Evolutionary conservation across 257 asterid genomes (phyloP), one percentile per base, ranked within the genome.

Genomic region (Plantago ovata): DNA sequence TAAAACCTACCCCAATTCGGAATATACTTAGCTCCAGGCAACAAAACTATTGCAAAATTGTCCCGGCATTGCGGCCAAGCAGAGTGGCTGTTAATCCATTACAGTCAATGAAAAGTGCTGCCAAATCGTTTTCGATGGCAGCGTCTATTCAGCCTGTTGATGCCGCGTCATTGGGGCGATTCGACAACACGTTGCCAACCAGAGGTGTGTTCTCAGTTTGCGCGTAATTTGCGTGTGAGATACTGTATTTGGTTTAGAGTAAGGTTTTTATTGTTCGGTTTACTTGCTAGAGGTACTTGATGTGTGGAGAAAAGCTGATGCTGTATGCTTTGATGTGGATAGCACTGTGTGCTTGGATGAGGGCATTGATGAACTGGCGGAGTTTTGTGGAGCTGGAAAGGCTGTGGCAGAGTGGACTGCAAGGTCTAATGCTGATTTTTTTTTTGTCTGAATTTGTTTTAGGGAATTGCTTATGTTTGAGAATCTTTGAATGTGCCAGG

Each of bases 361-460:
- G 82, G 98, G 98, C 67, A 92, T 92, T 53, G 98, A 92, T 79
- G 98, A 92, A 75, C 81, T 88, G 64, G 98, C 97, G 4, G 97
- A 88, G 32, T 92, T 85, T 64, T 92, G 95, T 79, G 98, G 95
- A 51, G 98, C 98, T 53, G 96, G 95, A 64, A 71, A 85, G 74
- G 96, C 95, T 66, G 98, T 92, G 23, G 95, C 96, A 0, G 87
- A 88, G 66, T 92, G 98, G 98, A 92, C 95, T 62, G 85, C 95
- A 18, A 84, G 94, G 96, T 85, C 44, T 56, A 28, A 9, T 57
- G 40, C 36, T 66, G 32, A 12, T 63, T 23, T 4, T 22, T n/a
- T 6, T 28, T 28, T 28, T 28, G 36, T 28, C 6, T 32, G 7
- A 41, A 50, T n/a, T 72, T 19, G 39, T 41, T 38, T 50, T 33